Evolutionary conservation across 768 basidiomycete genomes (phyloP).

Genomic region (Hirschioporus abietinus): DNA sequence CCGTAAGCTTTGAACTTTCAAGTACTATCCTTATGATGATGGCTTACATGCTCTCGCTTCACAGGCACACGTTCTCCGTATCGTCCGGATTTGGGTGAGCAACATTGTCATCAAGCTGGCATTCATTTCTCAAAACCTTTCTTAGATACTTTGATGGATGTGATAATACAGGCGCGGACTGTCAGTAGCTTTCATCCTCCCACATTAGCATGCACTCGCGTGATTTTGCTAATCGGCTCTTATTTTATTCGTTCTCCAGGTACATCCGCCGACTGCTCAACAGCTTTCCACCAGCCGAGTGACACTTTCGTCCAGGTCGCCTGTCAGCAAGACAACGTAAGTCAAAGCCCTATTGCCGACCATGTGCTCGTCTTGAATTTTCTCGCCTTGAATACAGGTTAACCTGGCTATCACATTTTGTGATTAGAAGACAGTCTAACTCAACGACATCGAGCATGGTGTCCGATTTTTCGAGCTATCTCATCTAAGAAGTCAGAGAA

Average conservation of each 20-base stretch:
- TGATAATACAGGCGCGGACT: constrained; percentile 23
- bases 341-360: neutral
- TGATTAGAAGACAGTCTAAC: too few species aligned
- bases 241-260: constrained; percentile 17
- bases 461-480: too few species aligned
- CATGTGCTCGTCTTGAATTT: neutral
- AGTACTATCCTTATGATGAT: neutral
- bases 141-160: constrained; percentile 26
- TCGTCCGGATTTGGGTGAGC: constrained; percentile 28
- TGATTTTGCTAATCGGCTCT: neutral
- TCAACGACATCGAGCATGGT: too few species aligned
- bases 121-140: neutral
- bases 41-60: neutral
- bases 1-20: constrained; percentile 22
- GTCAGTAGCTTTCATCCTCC: constrained; percentile 13
- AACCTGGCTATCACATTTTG: constrained; percentile 3
- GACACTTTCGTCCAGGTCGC: constrained; percentile 35
- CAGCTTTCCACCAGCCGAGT: constrained; percentile 31
- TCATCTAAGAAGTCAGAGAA: too few species aligned
- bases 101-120: neutral
- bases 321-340: constrained; percentile 29
- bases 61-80: constrained; percentile 28
- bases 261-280: constrained; percentile 25
- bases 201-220: too few species aligned
- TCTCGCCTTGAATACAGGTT: neutral